Base-by-base conservation (phyloP, 768 basidiomycete species). In the Lepiota brunneoincarnata region DNA sequence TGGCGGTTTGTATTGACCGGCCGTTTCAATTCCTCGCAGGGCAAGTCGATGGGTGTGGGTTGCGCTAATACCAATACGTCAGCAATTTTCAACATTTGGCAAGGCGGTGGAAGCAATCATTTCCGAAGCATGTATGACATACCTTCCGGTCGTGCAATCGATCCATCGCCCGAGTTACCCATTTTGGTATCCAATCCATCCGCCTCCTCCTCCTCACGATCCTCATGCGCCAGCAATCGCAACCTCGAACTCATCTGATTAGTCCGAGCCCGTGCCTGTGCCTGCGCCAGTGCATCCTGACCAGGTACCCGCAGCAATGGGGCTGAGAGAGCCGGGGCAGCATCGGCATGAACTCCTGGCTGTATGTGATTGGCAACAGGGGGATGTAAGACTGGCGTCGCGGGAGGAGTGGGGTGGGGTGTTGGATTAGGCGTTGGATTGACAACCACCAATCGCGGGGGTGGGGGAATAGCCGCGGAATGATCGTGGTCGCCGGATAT, bases 401-500 rank as follows among this genome's bases (percentile, higher is more conserved):
- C 78, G 2, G 89, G 90, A 6, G 90, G 89, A 1, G 90, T 91
- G 1, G 88, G 89, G 65, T 88, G 86, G 0, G 86, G 86, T 0
- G 85, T 86, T 1, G 85, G 87, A 58, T 85, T 86, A 2, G 88
- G 89, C 0, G 89, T 90, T 15, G 89, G 87, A 59, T 86, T 83
- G 7, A 90, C 82, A 18, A 91, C 77, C 14, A 89, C 78, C 5
- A 91, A 76, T 23, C 77, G 74, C 12, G 84, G 85, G 28, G 79
- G 61, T 50, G 68, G 57, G 55, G 60, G 57, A 23, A 52, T 24
- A 41, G 51, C 41, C 56, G 34, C 37, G 15, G 52, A 17, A 11
- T 39, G 50, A 40, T 54, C 43, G n/a, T 47, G 40, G 20, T 31
- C 21, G 12, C 14, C 40, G 26, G 40, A 28, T 42, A 12, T 7